These are phyloP conservation scores for Neurospora sp. DNA, from an alignment of 495 filamentous ascomycete species.

Conservation along the genomic window DNA sequence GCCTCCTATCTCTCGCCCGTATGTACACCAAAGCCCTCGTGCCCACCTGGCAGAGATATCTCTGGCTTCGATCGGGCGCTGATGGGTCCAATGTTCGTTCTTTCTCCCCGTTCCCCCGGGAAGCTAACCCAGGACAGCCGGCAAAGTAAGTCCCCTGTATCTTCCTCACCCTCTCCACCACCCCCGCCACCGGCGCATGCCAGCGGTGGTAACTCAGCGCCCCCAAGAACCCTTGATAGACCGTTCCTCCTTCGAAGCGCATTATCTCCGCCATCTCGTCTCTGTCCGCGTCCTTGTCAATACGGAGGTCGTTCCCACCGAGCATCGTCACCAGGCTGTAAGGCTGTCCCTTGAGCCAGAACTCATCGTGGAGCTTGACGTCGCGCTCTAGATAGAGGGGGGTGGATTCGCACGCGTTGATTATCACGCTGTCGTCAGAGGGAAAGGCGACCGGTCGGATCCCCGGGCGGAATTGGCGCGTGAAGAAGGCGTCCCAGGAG, in stretches of 20 bases:
- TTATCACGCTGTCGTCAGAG: conserved; percentile 21
- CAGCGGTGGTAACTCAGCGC: conserved; percentile 41
- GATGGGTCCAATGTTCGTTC: no score
- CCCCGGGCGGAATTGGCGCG: conserved; percentile 27
- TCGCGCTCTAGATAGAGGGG: not conserved
- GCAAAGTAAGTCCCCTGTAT: conserved; percentile 24
- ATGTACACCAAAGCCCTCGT: not conserved
- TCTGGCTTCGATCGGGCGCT: not conserved
- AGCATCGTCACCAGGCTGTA: conserved; percentile 33
- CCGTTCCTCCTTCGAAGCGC: conserved; percentile 27
- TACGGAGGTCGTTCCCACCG: not conserved
- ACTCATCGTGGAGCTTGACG: conserved; percentile 20
- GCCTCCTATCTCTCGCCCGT: not conserved
- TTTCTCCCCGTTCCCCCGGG: no score
- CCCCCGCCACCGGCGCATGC: conserved; percentile 34
- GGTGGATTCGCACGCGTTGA: conserved; percentile 33
- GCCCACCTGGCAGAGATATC: not conserved
- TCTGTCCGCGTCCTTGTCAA: no score
- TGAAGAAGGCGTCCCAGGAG: conserved; percentile 32
- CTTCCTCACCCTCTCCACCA: conserved; percentile 19
- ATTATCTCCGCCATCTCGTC: not conserved
- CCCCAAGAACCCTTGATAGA: conserved; percentile 32
- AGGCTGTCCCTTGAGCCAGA: conserved; percentile 37
- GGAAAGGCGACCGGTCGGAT: conserved; percentile 27
- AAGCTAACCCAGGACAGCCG: not conserved